phyloP scores from a whole-genome alignment of 139 green algal genomes.

The Nannochloris sp. region DNA sequence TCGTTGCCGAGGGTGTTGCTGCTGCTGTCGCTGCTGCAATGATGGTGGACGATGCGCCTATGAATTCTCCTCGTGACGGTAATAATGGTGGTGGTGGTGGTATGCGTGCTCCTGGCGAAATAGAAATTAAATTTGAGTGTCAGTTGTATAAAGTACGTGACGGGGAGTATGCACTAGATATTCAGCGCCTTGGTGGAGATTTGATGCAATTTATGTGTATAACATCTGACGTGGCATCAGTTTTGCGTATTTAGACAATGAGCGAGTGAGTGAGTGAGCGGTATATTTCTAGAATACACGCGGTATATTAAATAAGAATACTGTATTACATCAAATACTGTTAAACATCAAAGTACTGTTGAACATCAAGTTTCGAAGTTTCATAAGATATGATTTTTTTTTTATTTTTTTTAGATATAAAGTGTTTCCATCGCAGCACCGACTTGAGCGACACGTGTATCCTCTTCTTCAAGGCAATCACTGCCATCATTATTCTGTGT shows the following conservation, averaged over 20 bases:
- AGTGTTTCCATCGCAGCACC: background rate
- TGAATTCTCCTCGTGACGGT: background rate
- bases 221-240: background rate
- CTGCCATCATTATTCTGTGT: background rate
- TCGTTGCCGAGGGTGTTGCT: background rate
- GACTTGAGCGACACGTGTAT: background rate
- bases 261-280: background rate
- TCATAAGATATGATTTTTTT: no score
- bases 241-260: background rate
- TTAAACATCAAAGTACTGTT: background rate
- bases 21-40: constrained; percentile 2
- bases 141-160: constrained; percentile 95
- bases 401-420: background rate
- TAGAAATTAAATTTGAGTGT: constrained; percentile 80
- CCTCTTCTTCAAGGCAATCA: background rate
- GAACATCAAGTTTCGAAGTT: no score
- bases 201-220: constrained; percentile 1
- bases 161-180: constrained; percentile 90
- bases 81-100: background rate
- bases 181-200: constrained; percentile 53
- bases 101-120: background rate
- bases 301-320: constrained; percentile 2
- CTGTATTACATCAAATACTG: background rate
- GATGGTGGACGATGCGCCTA: background rate
- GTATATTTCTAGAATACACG: background rate